A percentile compares a stretch with the other conserved stretches of the same genome.
Conservation (phyloP, 2,329 filamentous ascomycete species). For the Amylocarpus encephaloides region DNA sequence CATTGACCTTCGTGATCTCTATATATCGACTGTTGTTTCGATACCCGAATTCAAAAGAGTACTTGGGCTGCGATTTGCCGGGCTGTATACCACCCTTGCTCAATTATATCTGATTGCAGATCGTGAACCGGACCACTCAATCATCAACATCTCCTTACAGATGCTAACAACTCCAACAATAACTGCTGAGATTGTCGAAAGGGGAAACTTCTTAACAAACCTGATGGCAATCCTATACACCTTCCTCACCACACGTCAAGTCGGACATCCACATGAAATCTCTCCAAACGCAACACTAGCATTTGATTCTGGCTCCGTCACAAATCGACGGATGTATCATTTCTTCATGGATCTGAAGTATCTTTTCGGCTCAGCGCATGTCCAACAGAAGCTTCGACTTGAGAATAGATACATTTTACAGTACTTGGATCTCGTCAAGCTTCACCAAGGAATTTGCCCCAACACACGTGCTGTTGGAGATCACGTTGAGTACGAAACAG, state of each 20-base stretch:
- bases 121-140: conserved; percentile 93
- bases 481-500: conserved; percentile 96
- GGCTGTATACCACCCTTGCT: conserved; percentile 85
- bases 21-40: conserved; percentile 92
- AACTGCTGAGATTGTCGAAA: conserved; percentile 88
- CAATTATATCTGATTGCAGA: conserved; percentile 95
- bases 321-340: conserved; percentile 92
- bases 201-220: conserved; percentile 92
- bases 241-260: conserved; percentile 91
- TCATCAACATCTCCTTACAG: conserved; percentile 94
- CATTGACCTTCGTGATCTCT: conserved; percentile 83
- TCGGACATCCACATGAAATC: conserved; percentile 87
- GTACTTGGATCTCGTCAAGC: conserved; percentile 89
- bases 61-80: conserved; percentile 86
- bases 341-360: conserved; percentile 95
- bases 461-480: conserved; percentile 88
- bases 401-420: conserved; percentile 87
- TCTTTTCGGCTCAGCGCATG: conserved; percentile 79
- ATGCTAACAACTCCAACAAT: conserved; percentile 97
- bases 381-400: conserved; percentile 74
- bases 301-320: conserved; percentile 90
- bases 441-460: conserved; percentile 95
- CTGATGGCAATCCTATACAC: conserved; percentile 96
- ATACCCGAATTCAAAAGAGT: conserved; percentile 96
- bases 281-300: conserved; percentile 79